phyloP scores from a whole-genome alignment of 2,329 filamentous ascomycete species.

The Trichoderma koningiopsis region DNA sequence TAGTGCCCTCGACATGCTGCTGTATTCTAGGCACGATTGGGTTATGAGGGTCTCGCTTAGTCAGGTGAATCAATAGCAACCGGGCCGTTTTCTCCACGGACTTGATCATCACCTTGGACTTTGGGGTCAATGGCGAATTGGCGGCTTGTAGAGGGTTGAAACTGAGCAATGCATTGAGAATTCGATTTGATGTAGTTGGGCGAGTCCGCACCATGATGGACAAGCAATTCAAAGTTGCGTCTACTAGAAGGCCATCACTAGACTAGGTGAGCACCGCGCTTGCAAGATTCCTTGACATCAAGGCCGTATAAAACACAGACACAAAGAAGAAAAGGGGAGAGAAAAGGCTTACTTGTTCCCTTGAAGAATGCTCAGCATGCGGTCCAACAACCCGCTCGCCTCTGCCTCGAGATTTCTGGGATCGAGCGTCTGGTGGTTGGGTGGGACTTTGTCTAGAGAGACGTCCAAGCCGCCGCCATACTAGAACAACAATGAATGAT shows the following conservation, averaged over 20 bases:
- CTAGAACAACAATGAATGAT: slow-evolving; percentile 38
- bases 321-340: neutral
- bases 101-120: slow-evolving; percentile 77
- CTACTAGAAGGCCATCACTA: slow-evolving; percentile 85
- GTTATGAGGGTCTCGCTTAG: slow-evolving; percentile 83
- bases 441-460: slow-evolving; percentile 81
- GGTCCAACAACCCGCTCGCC: slow-evolving; percentile 84
- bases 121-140: slow-evolving; percentile 74
- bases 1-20: slow-evolving; percentile 80
- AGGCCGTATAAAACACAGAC: slow-evolving; percentile 23
- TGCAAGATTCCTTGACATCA: neutral
- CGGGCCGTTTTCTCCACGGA: slow-evolving; percentile 95
- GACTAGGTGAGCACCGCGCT: neutral
- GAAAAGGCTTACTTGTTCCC: slow-evolving; percentile 69
- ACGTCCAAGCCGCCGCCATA: slow-evolving; percentile 65
- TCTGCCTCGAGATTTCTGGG: slow-evolving; percentile 86
- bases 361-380: slow-evolving; percentile 81
- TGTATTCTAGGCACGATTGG: slow-evolving; percentile 77
- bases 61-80: slow-evolving; percentile 78
- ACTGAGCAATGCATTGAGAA: slow-evolving; percentile 79
- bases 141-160: slow-evolving; percentile 90
- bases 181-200: slow-evolving; percentile 79
- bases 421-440: slow-evolving; percentile 78
- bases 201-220: slow-evolving; percentile 81
- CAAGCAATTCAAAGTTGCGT: slow-evolving; percentile 87